phyloP scores from a whole-genome alignment of 2,329 filamentous ascomycete genomes.

The Clarireedia sp. region DNA sequence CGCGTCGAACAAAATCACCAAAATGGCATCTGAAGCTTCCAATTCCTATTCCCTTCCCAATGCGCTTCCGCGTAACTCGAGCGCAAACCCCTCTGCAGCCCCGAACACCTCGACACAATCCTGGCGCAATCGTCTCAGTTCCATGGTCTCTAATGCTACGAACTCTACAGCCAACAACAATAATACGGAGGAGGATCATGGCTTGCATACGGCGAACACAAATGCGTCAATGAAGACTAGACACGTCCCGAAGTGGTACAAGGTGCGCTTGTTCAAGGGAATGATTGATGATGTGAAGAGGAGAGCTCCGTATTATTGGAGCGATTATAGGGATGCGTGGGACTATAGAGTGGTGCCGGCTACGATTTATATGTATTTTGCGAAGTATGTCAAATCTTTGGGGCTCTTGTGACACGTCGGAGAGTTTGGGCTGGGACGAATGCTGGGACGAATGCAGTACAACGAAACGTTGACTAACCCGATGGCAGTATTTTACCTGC shows the following conservation, averaged over 20 bases:
- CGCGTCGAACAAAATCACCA: not conserved
- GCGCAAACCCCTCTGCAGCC: not conserved
- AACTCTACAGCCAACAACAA: not conserved
- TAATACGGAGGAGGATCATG: constrained; percentile 5
- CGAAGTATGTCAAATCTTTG: constrained; percentile 51
- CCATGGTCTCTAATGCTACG: not conserved
- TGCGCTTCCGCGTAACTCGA: constrained; percentile 13
- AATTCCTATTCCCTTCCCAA: constrained; percentile 18
- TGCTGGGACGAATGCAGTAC: not conserved
- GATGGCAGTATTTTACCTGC: constrained; percentile 68
- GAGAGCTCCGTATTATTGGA: constrained; percentile 67
- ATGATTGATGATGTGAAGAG: constrained; percentile 73
- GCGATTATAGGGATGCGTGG: constrained; percentile 82
- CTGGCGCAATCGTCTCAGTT: constrained; percentile 7
- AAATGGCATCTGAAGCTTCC: constrained; percentile 6
- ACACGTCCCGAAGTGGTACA: constrained; percentile 54
- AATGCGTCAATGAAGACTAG: constrained; percentile 16
- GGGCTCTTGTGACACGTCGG: not conserved
- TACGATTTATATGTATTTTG: constrained; percentile 91
- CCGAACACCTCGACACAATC: not conserved
- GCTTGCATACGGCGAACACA: constrained; percentile 8
- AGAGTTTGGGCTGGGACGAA: not conserved
- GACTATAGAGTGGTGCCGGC: constrained; percentile 83
- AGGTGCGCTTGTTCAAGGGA: constrained; percentile 64
- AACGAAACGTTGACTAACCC: not conserved